Conservation (phyloP, 1,139 yeast species). For the Debaryomycetaceae sp. region DNA sequence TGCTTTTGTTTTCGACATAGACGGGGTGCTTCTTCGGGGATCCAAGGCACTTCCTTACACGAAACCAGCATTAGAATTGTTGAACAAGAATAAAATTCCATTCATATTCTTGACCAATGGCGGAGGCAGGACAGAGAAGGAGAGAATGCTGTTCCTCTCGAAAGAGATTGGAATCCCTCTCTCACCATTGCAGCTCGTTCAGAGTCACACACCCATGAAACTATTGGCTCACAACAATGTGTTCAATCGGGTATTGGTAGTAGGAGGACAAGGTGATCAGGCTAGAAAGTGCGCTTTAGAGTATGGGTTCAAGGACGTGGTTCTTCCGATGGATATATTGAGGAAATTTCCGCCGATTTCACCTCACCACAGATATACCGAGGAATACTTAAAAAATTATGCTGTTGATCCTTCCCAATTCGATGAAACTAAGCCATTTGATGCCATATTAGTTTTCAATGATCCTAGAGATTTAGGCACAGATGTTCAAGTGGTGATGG, state of each 20-base stretch:
- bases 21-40: slow-evolving; percentile 90
- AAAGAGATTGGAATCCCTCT: slow-evolving; percentile 48
- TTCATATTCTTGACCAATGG: slow-evolving; percentile 88
- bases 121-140: slow-evolving; percentile 75
- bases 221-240: slow-evolving; percentile 44
- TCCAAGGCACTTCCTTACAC: slow-evolving; percentile 68
- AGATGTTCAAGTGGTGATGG: slow-evolving; percentile 76
- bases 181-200: slow-evolving; percentile 67
- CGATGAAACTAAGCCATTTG: slow-evolving; percentile 47
- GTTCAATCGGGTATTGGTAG: slow-evolving; percentile 65
- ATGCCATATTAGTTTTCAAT: slow-evolving; percentile 81
- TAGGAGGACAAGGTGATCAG: slow-evolving; percentile 76
- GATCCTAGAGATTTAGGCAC: slow-evolving; percentile 91
- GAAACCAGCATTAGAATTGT: slow-evolving; percentile 53
- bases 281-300: slow-evolving; percentile 67
- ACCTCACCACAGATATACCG: slow-evolving; percentile 64
- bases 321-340: slow-evolving; percentile 74
- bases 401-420: slow-evolving; percentile 31
- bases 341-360: slow-evolving; percentile 54
- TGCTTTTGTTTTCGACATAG: slow-evolving; percentile 51
- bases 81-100: slow-evolving; percentile 62
- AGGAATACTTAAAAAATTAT: slow-evolving; percentile 44
- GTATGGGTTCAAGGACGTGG: slow-evolving; percentile 80
- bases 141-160: slow-evolving; percentile 57
- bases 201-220: slow-evolving; percentile 88